Conservation (phyloP, 192 early-diverging fungal genomes). For the Entomortierella chlamydospora region DNA sequence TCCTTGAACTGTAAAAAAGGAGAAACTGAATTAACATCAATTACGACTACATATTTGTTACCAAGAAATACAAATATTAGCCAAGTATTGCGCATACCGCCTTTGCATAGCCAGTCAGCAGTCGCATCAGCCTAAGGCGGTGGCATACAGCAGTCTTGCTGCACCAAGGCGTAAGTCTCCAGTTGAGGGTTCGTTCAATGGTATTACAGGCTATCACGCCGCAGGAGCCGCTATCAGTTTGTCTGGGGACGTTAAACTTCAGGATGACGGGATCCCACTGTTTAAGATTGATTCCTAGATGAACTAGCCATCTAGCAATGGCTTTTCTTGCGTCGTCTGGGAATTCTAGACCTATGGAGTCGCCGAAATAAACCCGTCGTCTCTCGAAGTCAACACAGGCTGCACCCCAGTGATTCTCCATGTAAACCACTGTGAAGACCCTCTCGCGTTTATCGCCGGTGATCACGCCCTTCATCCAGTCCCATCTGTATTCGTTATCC, state of each 20-base stretch:
- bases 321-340: background rate
- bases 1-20: too few species aligned
- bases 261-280: background rate
- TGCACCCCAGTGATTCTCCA: background rate
- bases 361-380: background rate
- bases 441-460: too few species aligned
- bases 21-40: too few species aligned
- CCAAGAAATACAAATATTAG: too few species aligned
- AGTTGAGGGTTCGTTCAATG: background rate
- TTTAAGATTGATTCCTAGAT: background rate
- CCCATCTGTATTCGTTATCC: too few species aligned
- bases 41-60: too few species aligned
- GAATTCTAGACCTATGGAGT: background rate
- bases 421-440: background rate
- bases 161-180: background rate
- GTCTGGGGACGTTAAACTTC: background rate
- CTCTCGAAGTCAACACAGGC: background rate
- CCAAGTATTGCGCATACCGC: background rate
- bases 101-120: background rate
- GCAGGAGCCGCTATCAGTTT: background rate
- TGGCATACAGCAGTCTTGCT: background rate
- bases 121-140: background rate
- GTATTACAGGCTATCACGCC: slow-evolving; percentile 1
- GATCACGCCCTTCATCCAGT: too few species aligned
- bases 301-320: slow-evolving; percentile 2